These are phyloP conservation scores for Gnomoniopsis smithogilvyi DNA, from an alignment of 2,329 filamentous ascomycete genomes.

Conservation along the genomic window DNA sequence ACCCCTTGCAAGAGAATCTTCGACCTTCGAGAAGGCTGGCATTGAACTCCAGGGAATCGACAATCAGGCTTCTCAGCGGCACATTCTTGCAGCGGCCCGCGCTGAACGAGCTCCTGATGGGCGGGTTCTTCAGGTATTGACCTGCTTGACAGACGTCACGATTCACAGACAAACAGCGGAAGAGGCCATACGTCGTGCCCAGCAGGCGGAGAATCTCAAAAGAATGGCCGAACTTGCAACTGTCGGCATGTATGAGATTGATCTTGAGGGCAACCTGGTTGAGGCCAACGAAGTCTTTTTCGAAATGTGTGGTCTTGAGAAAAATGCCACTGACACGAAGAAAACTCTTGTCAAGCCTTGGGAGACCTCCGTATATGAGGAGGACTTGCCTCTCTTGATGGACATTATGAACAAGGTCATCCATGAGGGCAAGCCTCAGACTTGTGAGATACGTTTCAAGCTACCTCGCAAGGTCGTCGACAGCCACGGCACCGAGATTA, in stretches of 20 bases:
- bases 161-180: constrained; percentile 47
- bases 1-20: constrained; percentile 29
- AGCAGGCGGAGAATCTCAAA: constrained; percentile 51
- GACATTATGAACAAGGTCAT: constrained; percentile 38
- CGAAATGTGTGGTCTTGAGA: constrained; percentile 47
- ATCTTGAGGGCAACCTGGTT: constrained; percentile 45
- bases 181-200: constrained; percentile 45
- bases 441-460: constrained; percentile 46
- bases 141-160: constrained; percentile 50
- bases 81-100: constrained; percentile 45
- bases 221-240: constrained; percentile 53
- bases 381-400: constrained; percentile 39
- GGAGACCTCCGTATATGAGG: constrained; percentile 40
- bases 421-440: constrained; percentile 39
- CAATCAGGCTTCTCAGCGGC: constrained; percentile 32
- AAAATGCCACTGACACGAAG: constrained; percentile 32
- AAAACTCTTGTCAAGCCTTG: constrained; percentile 39
- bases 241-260: constrained; percentile 54
- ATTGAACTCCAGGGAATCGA: constrained; percentile 31
- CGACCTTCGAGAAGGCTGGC: constrained; percentile 33
- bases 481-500: constrained; percentile 38
- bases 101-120: constrained; percentile 43
- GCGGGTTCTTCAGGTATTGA: constrained; percentile 41
- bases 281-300: constrained; percentile 53
- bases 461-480: constrained; percentile 45